Conservation (phyloP, 2,329 filamentous ascomycete species). For the Hypoxylon rubiginosum region DNA sequence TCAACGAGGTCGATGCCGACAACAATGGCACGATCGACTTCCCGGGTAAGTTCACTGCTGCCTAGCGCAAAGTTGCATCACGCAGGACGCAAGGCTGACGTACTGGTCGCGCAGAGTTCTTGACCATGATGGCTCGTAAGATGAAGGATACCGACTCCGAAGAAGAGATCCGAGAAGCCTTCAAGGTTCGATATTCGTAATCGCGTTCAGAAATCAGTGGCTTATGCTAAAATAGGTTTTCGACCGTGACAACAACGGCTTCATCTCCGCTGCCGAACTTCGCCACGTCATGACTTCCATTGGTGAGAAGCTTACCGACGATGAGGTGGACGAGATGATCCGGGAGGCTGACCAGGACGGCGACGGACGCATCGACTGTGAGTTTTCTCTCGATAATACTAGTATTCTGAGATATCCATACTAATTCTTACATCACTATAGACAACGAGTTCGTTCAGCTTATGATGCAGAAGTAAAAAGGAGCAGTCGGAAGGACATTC, state of each 20-base stretch:
- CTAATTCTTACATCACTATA: conserved; percentile 55
- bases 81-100: conserved; percentile 50
- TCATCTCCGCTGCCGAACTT: conserved; percentile 89
- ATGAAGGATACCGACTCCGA: conserved; percentile 95
- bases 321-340: conserved; percentile 95
- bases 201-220: conserved; percentile 16
- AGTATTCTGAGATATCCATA: background rate
- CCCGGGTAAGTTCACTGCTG: conserved; percentile 72
- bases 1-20: conserved; percentile 92
- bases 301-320: conserved; percentile 90
- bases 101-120: conserved; percentile 73
- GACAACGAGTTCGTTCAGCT: conserved; percentile 95
- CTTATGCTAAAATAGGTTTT: conserved; percentile 69
- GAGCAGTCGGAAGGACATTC: conserved; percentile 35
- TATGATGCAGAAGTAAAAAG: conserved; percentile 91
- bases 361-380: conserved; percentile 90
- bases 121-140: conserved; percentile 94
- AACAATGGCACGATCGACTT: conserved; percentile 95
- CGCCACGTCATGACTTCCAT: conserved; percentile 94
- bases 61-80: conserved; percentile 21
- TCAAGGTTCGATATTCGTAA: conserved; percentile 72
- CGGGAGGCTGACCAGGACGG: conserved; percentile 91
- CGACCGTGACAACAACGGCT: conserved; percentile 91
- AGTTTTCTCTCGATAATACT: conserved; percentile 50
- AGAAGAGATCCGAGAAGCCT: conserved; percentile 90